Conservation (phyloP, 2,329 filamentous ascomycete species). For the Colletotrichum sp. region DNA sequence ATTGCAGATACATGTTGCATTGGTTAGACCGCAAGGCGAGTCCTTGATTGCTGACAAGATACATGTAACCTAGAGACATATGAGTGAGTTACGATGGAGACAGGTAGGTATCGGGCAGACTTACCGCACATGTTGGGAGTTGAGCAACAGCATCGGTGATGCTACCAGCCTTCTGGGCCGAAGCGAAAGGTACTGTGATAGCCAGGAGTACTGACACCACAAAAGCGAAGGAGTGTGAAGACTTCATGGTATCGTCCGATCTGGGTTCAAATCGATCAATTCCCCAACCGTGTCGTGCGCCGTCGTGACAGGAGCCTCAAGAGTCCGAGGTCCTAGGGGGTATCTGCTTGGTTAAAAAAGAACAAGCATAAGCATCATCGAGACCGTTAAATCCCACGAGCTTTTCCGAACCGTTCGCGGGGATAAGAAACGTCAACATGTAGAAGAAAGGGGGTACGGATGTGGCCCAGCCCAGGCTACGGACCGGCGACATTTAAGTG, state of each 20-base stretch:
- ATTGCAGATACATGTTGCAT: slow-evolving; percentile 7
- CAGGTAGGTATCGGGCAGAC: background rate
- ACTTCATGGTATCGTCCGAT: slow-evolving; percentile 1
- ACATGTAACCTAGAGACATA: background rate
- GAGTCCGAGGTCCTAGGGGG: background rate
- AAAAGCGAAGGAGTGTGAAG: background rate
- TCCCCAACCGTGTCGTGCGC: background rate
- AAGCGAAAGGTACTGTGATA: background rate
- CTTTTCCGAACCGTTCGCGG: background rate
- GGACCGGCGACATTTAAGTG: background rate
- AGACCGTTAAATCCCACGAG: background rate
- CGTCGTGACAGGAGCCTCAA: background rate
- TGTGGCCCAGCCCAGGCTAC: background rate
- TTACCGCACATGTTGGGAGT: slow-evolving; percentile 35
- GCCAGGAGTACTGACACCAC: background rate
- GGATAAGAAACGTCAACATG: background rate
- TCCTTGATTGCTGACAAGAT: background rate
- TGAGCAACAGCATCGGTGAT: slow-evolving; percentile 14
- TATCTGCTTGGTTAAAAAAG: background rate
- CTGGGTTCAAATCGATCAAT: background rate
- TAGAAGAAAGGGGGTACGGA: background rate
- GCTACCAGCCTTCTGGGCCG: slow-evolving; percentile 1
- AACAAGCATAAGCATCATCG: background rate
- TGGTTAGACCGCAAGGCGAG: slow-evolving; percentile 1
- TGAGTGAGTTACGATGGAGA: background rate